Conservation (phyloP, 78 protist species). For the Trichosphaerium sp. region DNA sequence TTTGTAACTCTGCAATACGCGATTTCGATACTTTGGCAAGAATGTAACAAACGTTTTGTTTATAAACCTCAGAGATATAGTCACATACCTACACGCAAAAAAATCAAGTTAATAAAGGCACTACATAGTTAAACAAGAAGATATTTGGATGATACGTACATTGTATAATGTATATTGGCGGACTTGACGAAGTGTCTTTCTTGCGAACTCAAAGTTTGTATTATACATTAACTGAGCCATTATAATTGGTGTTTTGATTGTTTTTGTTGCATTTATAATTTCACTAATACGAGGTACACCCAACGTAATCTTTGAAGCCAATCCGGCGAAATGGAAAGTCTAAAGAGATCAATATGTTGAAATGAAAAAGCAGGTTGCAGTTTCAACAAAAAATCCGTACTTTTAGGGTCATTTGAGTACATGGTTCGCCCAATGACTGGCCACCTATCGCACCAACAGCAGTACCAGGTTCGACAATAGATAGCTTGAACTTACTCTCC, state of each 20-base stretch:
- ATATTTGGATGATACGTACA: no score
- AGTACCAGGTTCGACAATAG: conserved; percentile 83
- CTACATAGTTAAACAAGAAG: no score
- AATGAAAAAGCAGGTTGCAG: no score
- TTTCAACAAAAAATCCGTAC: no score
- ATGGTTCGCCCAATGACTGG: conserved; percentile 96
- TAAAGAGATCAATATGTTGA: no score
- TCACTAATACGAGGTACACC: conserved; percentile 82
- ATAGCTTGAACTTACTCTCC: not conserved
- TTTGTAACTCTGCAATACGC: no score
- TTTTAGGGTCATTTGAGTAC: conserved; percentile 99
- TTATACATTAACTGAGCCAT: conserved; percentile 52
- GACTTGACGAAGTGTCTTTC: conserved; percentile 82
- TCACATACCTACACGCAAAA: no score
- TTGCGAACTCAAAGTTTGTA: conserved; percentile 39
- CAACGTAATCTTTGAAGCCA: conserved; percentile 83
- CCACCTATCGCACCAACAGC: conserved; percentile 99
- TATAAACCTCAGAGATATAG: no score
- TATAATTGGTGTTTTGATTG: conserved; percentile 90
- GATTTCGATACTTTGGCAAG: no score
- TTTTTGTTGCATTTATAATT: conserved; percentile 94
- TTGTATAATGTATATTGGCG: not conserved
- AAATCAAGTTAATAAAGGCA: no score
- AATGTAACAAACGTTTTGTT: no score
- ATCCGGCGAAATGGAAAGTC: conserved; percentile 99